These are phyloP conservation scores for Termitomyces sp. DNA, from an alignment of 768 basidiomycete genomes.

Conservation along the genomic window DNA sequence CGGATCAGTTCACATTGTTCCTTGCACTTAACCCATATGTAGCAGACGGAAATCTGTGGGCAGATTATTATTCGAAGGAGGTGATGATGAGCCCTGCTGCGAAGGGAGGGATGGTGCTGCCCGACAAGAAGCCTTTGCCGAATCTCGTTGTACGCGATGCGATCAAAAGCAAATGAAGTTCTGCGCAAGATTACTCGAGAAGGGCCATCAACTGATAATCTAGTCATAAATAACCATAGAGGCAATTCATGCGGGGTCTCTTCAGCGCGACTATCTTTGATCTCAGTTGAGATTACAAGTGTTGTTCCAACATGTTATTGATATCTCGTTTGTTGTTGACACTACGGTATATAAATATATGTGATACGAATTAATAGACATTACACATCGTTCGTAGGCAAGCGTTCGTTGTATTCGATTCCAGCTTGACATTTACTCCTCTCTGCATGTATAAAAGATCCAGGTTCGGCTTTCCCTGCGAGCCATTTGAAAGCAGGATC, in stretches of 20 bases:
- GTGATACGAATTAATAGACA: background rate
- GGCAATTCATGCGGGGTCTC: background rate
- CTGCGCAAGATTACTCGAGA: background rate
- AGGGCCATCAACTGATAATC: background rate
- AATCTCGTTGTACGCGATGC: slow-evolving; percentile 33
- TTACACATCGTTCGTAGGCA: background rate
- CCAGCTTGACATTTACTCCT: background rate
- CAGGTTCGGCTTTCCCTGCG: background rate
- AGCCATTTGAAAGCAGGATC: background rate
- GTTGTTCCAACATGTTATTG: background rate
- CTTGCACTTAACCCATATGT: slow-evolving; percentile 36
- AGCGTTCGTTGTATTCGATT: background rate
- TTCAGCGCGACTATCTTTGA: background rate
- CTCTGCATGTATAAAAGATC: background rate
- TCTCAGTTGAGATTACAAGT: background rate
- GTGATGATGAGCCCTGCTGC: slow-evolving; percentile 37
- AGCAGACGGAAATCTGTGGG: slow-evolving; percentile 35
- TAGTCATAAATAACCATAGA: background rate
- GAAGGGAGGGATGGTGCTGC: slow-evolving; percentile 35
- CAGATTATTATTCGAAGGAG: slow-evolving; percentile 37
- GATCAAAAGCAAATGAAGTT: slow-evolving; percentile 4
- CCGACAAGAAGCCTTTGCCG: slow-evolving; percentile 38
- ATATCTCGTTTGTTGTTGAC: background rate
- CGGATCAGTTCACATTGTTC: slow-evolving; percentile 30
- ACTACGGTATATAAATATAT: background rate